Conservation (phyloP, 2,329 filamentous ascomycete genomes). For the Drechmeria coniospora region DNA sequence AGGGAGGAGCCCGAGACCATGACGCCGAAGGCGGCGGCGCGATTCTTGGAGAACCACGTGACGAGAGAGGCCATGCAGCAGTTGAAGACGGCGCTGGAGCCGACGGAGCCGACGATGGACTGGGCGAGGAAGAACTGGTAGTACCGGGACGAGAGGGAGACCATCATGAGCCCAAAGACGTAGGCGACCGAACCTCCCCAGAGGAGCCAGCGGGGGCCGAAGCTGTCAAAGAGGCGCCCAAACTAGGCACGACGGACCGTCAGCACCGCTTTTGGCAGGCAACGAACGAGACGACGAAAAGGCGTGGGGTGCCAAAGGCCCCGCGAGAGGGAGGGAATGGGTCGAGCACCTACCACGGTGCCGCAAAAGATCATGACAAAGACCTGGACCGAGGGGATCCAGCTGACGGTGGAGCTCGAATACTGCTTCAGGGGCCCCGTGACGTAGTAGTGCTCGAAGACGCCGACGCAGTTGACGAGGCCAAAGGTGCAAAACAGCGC, state of each 20-base stretch:
- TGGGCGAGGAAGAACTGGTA: constrained; percentile 30
- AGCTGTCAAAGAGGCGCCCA: constrained; percentile 49
- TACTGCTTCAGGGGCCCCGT: constrained; percentile 29
- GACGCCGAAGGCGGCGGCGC: constrained; percentile 38
- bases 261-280: no score
- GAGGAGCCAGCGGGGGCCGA: constrained; percentile 45
- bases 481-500: constrained; percentile 29
- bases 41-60: constrained; percentile 36
- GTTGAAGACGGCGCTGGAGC: constrained; percentile 27
- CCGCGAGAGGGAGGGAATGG: no score
- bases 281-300: no score
- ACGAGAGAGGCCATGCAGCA: constrained; percentile 24
- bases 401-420: constrained; percentile 36
- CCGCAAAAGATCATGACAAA: constrained; percentile 35
- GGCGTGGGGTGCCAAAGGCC: no score
- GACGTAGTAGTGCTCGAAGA: constrained; percentile 46
- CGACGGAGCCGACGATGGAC: constrained; percentile 23
- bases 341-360: constrained; percentile 24
- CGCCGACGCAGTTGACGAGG: constrained; percentile 29
- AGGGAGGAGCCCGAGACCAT: constrained; percentile 37
- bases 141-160: constrained; percentile 30
- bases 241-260: no score
- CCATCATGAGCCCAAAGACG: constrained; percentile 52
- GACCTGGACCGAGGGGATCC: constrained; percentile 42
- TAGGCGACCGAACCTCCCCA: constrained; percentile 37